Evolutionary conservation across 2,329 filamentous ascomycete genomes (phyloP).

Genomic region (Monosporascus cannonballus): DNA sequence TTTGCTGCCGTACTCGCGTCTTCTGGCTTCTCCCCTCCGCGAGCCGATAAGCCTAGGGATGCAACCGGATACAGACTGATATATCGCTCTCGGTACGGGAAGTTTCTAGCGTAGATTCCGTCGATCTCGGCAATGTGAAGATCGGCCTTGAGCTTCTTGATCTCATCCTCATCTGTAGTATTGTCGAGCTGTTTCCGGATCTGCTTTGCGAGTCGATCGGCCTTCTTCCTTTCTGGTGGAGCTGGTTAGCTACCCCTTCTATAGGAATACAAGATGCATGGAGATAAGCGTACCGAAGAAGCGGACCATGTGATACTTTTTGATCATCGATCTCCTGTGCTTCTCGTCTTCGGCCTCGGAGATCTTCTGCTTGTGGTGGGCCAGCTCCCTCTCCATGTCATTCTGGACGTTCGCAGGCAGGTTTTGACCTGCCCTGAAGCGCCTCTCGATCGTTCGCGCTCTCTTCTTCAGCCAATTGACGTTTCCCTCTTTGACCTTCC

Average conservation of each 20-base stretch:
- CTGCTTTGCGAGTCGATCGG: conserved; percentile 59
- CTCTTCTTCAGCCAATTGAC: conserved; percentile 64
- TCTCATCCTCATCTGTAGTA: conserved; percentile 44
- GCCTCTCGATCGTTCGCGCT: conserved; percentile 61
- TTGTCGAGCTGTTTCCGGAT: conserved; percentile 52
- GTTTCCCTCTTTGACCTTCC: conserved; percentile 39
- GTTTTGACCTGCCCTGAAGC: conserved; percentile 53
- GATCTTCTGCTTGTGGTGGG: conserved; percentile 59
- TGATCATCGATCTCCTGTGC: conserved; percentile 63
- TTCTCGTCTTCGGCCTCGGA: conserved; percentile 53
- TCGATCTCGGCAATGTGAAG: conserved; percentile 68
- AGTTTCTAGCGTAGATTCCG: conserved; percentile 67
- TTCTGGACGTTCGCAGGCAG: conserved; percentile 62
- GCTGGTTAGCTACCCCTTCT: conserved; percentile 4
- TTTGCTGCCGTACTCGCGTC: conserved; percentile 35
- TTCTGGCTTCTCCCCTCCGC: conserved; percentile 33
- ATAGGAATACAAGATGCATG: neutral
- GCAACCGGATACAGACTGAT: conserved; percentile 52
- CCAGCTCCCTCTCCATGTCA: conserved; percentile 67
- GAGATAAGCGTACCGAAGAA: conserved; percentile 63
- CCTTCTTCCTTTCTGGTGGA: conserved; percentile 63
- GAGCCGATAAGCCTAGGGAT: conserved; percentile 19
- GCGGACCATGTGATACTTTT: conserved; percentile 75
- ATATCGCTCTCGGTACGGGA: conserved; percentile 66
- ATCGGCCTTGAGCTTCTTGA: conserved; percentile 44